These are phyloP conservation scores for Xylariomycetidae sp. DNA, from an alignment of 2,329 filamentous ascomycete species.

Conservation along the genomic window DNA sequence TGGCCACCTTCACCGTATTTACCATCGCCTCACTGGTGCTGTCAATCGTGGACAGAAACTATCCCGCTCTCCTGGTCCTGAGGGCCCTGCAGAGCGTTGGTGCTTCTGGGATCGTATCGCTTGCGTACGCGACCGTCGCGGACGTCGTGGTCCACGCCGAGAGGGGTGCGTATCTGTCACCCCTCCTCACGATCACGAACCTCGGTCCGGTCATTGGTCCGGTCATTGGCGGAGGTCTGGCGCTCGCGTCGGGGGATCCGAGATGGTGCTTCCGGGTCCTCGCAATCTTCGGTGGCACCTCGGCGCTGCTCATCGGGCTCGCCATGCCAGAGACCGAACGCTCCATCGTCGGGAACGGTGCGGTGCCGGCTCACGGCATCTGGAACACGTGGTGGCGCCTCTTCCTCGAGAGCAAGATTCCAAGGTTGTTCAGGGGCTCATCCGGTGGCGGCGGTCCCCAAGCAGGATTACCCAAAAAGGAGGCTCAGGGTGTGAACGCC, in stretches of 20 bases:
- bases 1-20: background rate
- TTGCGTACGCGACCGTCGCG: background rate
- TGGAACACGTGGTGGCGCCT: background rate
- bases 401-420: no score
- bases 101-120: background rate
- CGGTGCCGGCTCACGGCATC: background rate
- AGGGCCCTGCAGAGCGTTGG: background rate
- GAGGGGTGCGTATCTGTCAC: background rate
- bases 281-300: background rate
- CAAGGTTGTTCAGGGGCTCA: background rate
- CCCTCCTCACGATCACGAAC: background rate
- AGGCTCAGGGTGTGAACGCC: constrained; percentile 3
- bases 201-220: background rate
- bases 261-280: background rate
- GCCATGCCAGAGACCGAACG: background rate
- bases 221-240: background rate
- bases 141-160: background rate
- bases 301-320: background rate
- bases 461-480: background rate
- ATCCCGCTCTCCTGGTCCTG: background rate
- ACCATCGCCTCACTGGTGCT: background rate
- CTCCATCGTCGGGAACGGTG: background rate
- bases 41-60: background rate
- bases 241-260: background rate
- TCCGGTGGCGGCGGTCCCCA: no score